Evolutionary conservation across 495 filamentous ascomycete genomes (phyloP).

Genomic region (Annulohypoxylon nitens): DNA sequence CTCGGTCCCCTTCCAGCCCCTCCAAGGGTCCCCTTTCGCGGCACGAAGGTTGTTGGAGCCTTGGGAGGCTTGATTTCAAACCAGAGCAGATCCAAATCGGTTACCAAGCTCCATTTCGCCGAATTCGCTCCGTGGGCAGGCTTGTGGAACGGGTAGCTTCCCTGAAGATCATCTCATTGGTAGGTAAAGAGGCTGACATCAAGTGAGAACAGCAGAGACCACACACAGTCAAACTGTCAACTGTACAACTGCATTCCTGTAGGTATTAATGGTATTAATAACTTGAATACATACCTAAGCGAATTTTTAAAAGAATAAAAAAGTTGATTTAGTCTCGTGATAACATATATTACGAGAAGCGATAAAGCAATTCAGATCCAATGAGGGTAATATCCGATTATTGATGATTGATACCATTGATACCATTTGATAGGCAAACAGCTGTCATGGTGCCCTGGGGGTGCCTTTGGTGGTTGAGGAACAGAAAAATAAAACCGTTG

Average conservation of each 20-base stretch:
- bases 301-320: background rate
- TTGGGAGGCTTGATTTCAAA: constrained; percentile 45
- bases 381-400: constrained; percentile 16
- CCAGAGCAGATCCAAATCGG: constrained; percentile 42
- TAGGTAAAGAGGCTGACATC: constrained; percentile 19
- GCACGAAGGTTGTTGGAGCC: constrained; percentile 35
- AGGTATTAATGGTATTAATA: too few relatives aligned
- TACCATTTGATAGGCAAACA: constrained; percentile 4
- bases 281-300: background rate
- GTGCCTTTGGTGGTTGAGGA: constrained; percentile 9
- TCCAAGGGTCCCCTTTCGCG: constrained; percentile 30
- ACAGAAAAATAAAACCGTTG: constrained; percentile 21
- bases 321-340: constrained; percentile 16
- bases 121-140: constrained; percentile 43
- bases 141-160: constrained; percentile 31
- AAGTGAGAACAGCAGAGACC: background rate
- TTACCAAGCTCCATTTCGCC: constrained; percentile 48
- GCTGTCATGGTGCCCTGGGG: background rate
- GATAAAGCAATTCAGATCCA: background rate
- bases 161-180: constrained; percentile 37
- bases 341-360: constrained; percentile 2
- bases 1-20: constrained; percentile 39
- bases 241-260: too few relatives aligned
- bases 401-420: background rate
- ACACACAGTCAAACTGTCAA: too few relatives aligned